Base-by-base conservation (phyloP, 768 basidiomycete species). In the Punctularia strigosozonata region DNA sequence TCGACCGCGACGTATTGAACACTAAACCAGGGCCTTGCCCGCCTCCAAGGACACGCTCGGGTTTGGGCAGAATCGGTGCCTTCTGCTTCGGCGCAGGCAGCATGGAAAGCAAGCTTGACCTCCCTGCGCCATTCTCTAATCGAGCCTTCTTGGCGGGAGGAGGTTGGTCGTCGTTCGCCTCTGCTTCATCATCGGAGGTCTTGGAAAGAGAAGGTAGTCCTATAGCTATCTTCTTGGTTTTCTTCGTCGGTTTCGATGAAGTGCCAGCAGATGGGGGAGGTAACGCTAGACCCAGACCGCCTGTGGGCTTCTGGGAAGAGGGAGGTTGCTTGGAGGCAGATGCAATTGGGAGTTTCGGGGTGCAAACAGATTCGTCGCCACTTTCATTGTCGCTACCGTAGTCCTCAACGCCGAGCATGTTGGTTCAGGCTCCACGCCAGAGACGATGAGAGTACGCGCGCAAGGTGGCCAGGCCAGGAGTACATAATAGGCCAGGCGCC, bases 321-420 rank as follows among this genome's bases (percentile, higher is more conserved):
- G 50, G 12, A 50, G 48, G 25, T 51, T 39, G 25, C 44, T 31
- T 7, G 43, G 23, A 28, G 48, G 33, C 31, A 37, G 30, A 34
- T 43, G 12, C 20, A 10, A 10, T 34, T n/a, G n/a, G 10, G 28
- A 30, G 10, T 10, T 30, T 34, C 10, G 33, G 33, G 33, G 10
- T 34, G 26, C 26, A 28, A 28, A 28, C 6, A 43, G 42, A 20
- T 41, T 72, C 71, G 42, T 63, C 60, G 41, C 74, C 77, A 50
- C 63, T 70, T 46, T 81, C 58, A 35, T 49, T 69, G 60, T 68
- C 80, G 58, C 83, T 87, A 45, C 80, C 81, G 49, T 87, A 86
- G 64, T 67, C 73, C 50, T 80, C 82, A 42, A 87, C 66, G 23
- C 80, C 80, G 45, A 86, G 71, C 80, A 85, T 86, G 47, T 44